Percentiles rank a stretch among this genome's conserved stretches.
Conservation (phyloP, 805 yeast genomes). For the Spathaspora hagerdaliae region DNA sequence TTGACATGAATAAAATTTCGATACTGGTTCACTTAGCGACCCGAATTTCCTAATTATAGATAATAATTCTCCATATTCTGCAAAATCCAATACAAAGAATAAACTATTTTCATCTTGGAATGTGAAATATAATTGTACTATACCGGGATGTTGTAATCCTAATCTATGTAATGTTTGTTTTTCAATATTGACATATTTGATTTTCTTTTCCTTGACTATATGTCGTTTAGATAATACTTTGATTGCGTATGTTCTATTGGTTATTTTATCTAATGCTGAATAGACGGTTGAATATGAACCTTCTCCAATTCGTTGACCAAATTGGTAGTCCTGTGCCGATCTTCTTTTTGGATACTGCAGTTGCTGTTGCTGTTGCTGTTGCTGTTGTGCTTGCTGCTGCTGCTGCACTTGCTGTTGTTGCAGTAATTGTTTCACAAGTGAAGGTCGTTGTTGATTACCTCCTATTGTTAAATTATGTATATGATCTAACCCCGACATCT, state of each 20-base stretch:
- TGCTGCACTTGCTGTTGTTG: background rate
- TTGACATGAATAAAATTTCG: constrained; percentile 80
- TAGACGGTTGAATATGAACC: constrained; percentile 95
- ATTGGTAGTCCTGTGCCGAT: constrained; percentile 80
- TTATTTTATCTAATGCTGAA: constrained; percentile 75
- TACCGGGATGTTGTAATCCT: constrained; percentile 88
- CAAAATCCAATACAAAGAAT: constrained; percentile 90
- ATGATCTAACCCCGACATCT: no score
- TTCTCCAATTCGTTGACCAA: constrained; percentile 86
- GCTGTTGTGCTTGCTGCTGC: background rate
- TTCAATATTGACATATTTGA: constrained; percentile 93
- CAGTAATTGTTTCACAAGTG: background rate
- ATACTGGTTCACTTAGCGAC: constrained; percentile 67
- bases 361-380: background rate
- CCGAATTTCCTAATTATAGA: constrained; percentile 76
- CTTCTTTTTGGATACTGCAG: constrained; percentile 14
- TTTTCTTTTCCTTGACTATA: constrained; percentile 89
- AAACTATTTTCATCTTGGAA: constrained; percentile 88
- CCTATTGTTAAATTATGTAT: no score
- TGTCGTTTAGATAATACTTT: constrained; percentile 89
- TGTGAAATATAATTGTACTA: constrained; percentile 86
- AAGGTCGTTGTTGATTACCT: no score
- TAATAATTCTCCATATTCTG: constrained; percentile 91
- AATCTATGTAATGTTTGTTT: constrained; percentile 82
- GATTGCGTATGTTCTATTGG: constrained; percentile 78